Percentiles rank a stretch among this genome's conserved stretches.
These are phyloP conservation scores for Candida tibetensis DNA, from an alignment of 805 yeast genomes.

Conservation along the genomic window DNA sequence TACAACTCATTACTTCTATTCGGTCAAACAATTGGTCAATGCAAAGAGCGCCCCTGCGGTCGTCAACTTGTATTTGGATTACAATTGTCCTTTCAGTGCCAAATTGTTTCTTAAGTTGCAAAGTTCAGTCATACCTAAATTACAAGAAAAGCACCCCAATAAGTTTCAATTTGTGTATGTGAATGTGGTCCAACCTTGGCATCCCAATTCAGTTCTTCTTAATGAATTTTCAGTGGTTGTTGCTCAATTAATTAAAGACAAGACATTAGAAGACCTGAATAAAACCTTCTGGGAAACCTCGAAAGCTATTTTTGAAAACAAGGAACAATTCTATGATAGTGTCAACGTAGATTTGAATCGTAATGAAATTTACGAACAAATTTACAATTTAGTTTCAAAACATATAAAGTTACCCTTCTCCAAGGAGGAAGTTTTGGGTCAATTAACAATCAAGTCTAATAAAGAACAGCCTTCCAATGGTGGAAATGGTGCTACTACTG, in stretches of 20 bases:
- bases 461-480: conserved; percentile 40
- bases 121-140: conserved; percentile 50
- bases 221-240: conserved; percentile 74
- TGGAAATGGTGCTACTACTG: conserved; percentile 59
- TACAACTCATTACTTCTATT: conserved; percentile 32
- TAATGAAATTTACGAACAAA: conserved; percentile 50
- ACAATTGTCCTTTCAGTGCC: conserved; percentile 73
- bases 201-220: conserved; percentile 63
- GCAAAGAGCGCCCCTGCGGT: conserved; percentile 30
- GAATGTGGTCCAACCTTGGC: conserved; percentile 91
- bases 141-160: conserved; percentile 45
- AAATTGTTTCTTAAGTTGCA: conserved; percentile 59
- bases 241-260: conserved; percentile 55
- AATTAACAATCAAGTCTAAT: conserved; percentile 33
- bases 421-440: conserved; percentile 30
- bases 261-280: conserved; percentile 20
- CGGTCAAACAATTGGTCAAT: conserved; percentile 16
- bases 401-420: conserved; percentile 28
- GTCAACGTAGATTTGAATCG: conserved; percentile 54
- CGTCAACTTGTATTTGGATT: conserved; percentile 68
- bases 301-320: conserved; percentile 52
- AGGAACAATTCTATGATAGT: conserved; percentile 58
- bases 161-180: conserved; percentile 60
- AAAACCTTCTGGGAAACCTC: conserved; percentile 47
- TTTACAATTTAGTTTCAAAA: conserved; percentile 38